Conservation (phyloP, 2,329 filamentous ascomycete genomes). For the Bipolaris oryzae region DNA sequence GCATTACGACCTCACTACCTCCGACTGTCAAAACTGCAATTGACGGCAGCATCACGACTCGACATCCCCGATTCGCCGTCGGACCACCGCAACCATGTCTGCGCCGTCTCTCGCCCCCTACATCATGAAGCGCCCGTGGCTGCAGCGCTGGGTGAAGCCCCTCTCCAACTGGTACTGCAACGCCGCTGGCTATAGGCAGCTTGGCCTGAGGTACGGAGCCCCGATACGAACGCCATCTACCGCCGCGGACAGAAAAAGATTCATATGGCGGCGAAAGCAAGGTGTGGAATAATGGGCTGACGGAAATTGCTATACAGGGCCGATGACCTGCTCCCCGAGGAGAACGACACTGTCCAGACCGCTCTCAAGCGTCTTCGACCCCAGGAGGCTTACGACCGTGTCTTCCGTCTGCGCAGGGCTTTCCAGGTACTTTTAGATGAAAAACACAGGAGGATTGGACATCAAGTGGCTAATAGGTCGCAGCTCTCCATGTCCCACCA, state of each 20-base stretch:
- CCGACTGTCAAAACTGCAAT: slow-evolving; percentile 31
- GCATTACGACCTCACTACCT: slow-evolving; percentile 27
- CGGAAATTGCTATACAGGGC: slow-evolving; percentile 62
- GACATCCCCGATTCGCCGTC: slow-evolving; percentile 26
- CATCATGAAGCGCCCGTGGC: slow-evolving; percentile 84
- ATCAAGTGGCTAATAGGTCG: slow-evolving; percentile 27
- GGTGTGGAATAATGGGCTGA: slow-evolving; percentile 38
- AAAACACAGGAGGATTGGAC: not conserved
- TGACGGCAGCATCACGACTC: slow-evolving; percentile 35
- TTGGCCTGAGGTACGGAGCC: slow-evolving; percentile 78
- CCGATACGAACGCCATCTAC: not conserved
- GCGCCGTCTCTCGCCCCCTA: slow-evolving; percentile 75
- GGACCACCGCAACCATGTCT: slow-evolving; percentile 62
- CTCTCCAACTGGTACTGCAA: slow-evolving; percentile 87
- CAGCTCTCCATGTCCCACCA: slow-evolving; percentile 71
- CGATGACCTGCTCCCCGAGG: slow-evolving; percentile 95
- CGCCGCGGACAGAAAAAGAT: not conserved
- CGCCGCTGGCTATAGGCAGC: slow-evolving; percentile 88
- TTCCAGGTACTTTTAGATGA: slow-evolving; percentile 69
- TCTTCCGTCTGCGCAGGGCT: slow-evolving; percentile 95
- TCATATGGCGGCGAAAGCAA: not conserved
- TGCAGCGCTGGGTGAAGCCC: slow-evolving; percentile 78
- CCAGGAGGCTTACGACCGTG: slow-evolving; percentile 93
- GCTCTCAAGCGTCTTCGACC: slow-evolving; percentile 89
- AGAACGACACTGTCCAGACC: slow-evolving; percentile 82